Percentiles rank a stretch among this genome's conserved stretches.
Evolutionary conservation across 139 green algal species (phyloP).

Genomic region (Edaphochlamys debaryana): DNA sequence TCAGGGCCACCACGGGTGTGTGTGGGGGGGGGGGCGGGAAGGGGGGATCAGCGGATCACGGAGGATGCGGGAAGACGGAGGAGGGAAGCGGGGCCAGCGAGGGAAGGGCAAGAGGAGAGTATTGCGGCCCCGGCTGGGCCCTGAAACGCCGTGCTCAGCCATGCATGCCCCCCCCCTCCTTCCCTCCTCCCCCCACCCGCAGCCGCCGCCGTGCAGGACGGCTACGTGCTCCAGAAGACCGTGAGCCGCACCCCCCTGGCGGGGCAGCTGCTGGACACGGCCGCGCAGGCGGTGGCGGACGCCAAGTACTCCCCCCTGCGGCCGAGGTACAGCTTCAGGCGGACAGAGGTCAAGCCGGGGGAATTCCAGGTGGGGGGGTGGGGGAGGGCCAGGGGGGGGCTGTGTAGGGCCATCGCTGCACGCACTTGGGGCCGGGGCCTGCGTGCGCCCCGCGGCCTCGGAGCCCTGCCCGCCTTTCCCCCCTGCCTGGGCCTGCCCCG

Average conservation of each 20-base stretch:
- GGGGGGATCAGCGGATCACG: not conserved
- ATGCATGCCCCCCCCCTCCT: no score
- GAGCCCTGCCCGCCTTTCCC: no score
- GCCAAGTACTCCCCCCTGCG: slow-evolving; percentile 62
- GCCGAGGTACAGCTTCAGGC: slow-evolving; percentile 84
- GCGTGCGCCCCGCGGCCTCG: no score
- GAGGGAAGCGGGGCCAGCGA: no score
- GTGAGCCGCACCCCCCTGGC: slow-evolving; percentile 76
- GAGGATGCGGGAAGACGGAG: not conserved
- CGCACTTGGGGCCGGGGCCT: no score
- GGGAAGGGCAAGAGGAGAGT: no score
- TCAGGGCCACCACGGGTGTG: slow-evolving; percentile 77
- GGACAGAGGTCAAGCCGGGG: slow-evolving; percentile 67
- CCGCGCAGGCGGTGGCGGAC: slow-evolving; percentile 61
- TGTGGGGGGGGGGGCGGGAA: not conserved
- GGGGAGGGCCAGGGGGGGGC: no score
- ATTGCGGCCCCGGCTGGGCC: no score
- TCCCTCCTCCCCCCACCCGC: slow-evolving; percentile 18
- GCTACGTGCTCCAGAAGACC: slow-evolving; percentile 90
- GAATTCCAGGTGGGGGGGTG: slow-evolving; percentile 69
- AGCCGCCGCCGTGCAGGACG: slow-evolving; percentile 94
- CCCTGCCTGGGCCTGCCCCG: no score
- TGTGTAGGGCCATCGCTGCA: no score
- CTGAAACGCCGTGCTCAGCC: no score
- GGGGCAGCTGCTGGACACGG: slow-evolving; percentile 73